A percentile compares a stretch with the other conserved stretches of the same genome.
These are phyloP conservation scores for Scopulariopsis brevicaulis DNA, from an alignment of 2,329 filamentous ascomycete genomes.

Conservation along the genomic window DNA sequence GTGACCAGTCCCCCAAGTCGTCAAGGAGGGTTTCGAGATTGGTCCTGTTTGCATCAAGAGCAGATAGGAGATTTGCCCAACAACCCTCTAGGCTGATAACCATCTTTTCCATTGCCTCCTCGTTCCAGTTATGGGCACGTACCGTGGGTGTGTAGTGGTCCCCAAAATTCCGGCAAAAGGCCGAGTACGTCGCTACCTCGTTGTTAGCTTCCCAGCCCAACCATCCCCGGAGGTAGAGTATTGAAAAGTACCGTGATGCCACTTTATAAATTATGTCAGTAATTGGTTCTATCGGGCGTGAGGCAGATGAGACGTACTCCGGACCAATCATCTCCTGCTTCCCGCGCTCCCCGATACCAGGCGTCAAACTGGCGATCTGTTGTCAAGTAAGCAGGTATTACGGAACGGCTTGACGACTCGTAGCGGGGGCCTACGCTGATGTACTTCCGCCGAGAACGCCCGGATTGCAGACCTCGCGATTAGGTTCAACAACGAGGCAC, in stretches of 20 bases:
- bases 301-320: constrained; percentile 17
- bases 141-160: constrained; percentile 15
- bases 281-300: background rate
- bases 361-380: background rate
- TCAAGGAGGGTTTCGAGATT: background rate
- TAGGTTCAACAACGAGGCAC: background rate
- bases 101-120: constrained; percentile 27
- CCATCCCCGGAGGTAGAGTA: background rate
- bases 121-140: constrained; percentile 29
- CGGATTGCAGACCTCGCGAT: constrained; percentile 15
- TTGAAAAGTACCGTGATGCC: constrained; percentile 9
- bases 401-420: background rate
- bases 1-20: background rate
- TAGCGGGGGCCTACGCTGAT: background rate
- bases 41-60: background rate
- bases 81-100: constrained; percentile 15
- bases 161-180: constrained; percentile 30
- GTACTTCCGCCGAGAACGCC: background rate
- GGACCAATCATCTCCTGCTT: constrained; percentile 18
- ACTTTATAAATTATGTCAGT: constrained; percentile 10
- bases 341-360: constrained; percentile 6
- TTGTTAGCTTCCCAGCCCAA: constrained; percentile 4
- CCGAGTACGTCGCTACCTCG: constrained; percentile 20
- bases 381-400: background rate
- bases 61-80: constrained; percentile 15